These are phyloP conservation scores for Stereum hirsutum DNA, from an alignment of 1,284 basidiomycete species.

Conservation along the genomic window DNA sequence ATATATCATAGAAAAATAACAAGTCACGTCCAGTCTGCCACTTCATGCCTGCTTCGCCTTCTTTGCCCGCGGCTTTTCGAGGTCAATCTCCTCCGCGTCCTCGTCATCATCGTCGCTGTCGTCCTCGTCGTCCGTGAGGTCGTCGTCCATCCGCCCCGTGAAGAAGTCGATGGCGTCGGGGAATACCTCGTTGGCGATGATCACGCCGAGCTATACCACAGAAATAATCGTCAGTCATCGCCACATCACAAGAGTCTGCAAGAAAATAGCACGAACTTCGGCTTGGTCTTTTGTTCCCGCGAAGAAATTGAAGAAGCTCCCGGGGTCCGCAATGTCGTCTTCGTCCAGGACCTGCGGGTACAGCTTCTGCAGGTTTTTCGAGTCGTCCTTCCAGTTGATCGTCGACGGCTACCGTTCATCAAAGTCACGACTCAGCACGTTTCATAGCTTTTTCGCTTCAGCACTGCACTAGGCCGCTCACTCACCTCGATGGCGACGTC, in stretches of 20 bases:
- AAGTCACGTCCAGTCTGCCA: no score
- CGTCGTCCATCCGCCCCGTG: slow-evolving; percentile 52
- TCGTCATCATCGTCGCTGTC: slow-evolving; percentile 60
- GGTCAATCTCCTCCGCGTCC: slow-evolving; percentile 71
- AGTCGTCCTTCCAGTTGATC: slow-evolving; percentile 78
- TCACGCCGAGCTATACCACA: slow-evolving; percentile 39
- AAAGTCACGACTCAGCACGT: slow-evolving; percentile 1
- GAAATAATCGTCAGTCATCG: neutral
- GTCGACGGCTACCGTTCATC: slow-evolving; percentile 31
- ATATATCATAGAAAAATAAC: no score
- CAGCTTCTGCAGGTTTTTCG: slow-evolving; percentile 67
- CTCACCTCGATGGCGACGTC: slow-evolving; percentile 61
- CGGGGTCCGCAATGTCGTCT: slow-evolving; percentile 53
- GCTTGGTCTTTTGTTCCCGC: slow-evolving; percentile 54
- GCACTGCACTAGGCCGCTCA: no score
- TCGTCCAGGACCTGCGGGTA: slow-evolving; percentile 61
- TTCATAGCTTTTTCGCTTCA: slow-evolving; percentile 2
- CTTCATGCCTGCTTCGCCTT: slow-evolving; percentile 32
- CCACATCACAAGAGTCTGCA: slow-evolving; percentile 27
- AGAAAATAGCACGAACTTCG: slow-evolving; percentile 41
- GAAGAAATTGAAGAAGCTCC: slow-evolving; percentile 87
- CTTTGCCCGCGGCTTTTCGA: slow-evolving; percentile 71
- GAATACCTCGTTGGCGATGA: slow-evolving; percentile 70
- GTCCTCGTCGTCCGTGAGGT: slow-evolving; percentile 55
- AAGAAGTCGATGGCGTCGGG: slow-evolving; percentile 72